Percentiles rank a stretch among this genome's conserved stretches.
phyloP scores from a whole-genome alignment of 2,329 filamentous ascomycete genomes.

The Apiospora saccharicola region DNA sequence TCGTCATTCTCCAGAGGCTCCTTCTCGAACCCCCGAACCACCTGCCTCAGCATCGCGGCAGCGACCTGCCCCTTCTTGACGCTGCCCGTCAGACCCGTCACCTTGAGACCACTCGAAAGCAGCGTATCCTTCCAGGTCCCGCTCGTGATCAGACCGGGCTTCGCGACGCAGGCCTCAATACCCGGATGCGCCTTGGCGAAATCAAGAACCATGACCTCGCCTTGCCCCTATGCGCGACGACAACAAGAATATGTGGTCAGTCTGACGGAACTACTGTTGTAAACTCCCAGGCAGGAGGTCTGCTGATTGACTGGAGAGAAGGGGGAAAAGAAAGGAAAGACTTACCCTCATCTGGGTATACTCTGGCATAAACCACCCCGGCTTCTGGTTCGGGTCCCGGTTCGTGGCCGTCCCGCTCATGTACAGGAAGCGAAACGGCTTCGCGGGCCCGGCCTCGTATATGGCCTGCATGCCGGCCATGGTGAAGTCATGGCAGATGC shows the following conservation, averaged over 20 bases:
- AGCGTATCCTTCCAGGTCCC: neutral
- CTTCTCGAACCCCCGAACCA: slow-evolving; percentile 14
- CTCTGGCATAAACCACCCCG: slow-evolving; percentile 43
- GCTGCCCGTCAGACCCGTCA: neutral
- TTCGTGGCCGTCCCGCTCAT: slow-evolving; percentile 54
- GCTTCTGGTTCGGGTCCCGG: slow-evolving; percentile 54
- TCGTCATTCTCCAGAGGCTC: slow-evolving; percentile 11
- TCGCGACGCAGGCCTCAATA: slow-evolving; percentile 10
- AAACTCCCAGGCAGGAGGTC: too few species aligned
- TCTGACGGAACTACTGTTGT: too few species aligned
- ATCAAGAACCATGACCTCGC: neutral
- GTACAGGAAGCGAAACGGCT: slow-evolving; percentile 44
- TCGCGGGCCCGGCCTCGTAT: slow-evolving; percentile 33
- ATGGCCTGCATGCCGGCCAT: slow-evolving; percentile 39
- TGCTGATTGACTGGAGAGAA: too few species aligned
- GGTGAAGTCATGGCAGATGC: slow-evolving; percentile 36
- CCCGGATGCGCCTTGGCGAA: slow-evolving; percentile 5
- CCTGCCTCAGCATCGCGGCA: slow-evolving; percentile 21
- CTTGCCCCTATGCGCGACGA: neutral
- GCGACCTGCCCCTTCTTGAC: neutral
- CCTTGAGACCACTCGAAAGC: neutral
- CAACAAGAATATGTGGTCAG: neutral
- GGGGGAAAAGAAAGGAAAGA: neutral
- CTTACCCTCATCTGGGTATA: slow-evolving; percentile 57
- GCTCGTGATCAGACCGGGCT: slow-evolving; percentile 19